A percentile compares a stretch with the other conserved stretches of the same genome.
Evolutionary conservation across 257 asterid genomes (phyloP).

Genomic region (Nicotiana paniculata): DNA sequence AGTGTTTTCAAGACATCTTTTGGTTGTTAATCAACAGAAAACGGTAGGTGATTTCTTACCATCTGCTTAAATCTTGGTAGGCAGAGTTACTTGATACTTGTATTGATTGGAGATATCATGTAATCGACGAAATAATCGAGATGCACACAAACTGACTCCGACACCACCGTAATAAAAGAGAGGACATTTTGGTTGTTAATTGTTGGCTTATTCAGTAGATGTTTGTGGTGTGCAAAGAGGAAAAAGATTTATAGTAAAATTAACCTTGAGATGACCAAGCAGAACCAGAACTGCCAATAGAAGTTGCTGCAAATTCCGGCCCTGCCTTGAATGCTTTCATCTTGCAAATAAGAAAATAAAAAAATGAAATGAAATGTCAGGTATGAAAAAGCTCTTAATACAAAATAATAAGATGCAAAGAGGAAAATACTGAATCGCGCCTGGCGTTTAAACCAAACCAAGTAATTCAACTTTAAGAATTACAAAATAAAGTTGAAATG

Average conservation of each 20-base stretch:
- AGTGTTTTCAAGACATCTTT: not conserved
- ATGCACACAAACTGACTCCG: accelerated
- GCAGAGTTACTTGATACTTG: not conserved
- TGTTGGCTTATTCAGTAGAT: not conserved
- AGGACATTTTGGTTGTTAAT: not conserved
- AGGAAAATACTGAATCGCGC: not conserved
- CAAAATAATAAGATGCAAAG: not conserved
- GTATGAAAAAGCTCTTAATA: not conserved
- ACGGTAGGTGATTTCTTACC: not conserved
- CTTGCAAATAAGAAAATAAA: constrained; percentile 9
- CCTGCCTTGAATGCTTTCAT: constrained; percentile 29
- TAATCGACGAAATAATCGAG: not conserved
- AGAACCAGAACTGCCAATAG: not conserved
- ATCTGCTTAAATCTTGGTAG: too few relatives aligned
- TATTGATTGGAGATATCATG: not conserved
- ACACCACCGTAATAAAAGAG: not conserved
- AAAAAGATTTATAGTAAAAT: not conserved
- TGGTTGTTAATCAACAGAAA: not conserved
- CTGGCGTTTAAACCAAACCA: not conserved
- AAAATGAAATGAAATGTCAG: not conserved
- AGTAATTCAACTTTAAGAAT: not conserved
- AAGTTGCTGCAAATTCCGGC: constrained; percentile 13
- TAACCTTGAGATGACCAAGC: constrained; percentile 23
- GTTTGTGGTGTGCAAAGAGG: not conserved
- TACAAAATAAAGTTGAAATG: too few relatives aligned